phyloP scores from a whole-genome alignment of 306 rosid species.

The Oemleria cerasiformis region DNA sequence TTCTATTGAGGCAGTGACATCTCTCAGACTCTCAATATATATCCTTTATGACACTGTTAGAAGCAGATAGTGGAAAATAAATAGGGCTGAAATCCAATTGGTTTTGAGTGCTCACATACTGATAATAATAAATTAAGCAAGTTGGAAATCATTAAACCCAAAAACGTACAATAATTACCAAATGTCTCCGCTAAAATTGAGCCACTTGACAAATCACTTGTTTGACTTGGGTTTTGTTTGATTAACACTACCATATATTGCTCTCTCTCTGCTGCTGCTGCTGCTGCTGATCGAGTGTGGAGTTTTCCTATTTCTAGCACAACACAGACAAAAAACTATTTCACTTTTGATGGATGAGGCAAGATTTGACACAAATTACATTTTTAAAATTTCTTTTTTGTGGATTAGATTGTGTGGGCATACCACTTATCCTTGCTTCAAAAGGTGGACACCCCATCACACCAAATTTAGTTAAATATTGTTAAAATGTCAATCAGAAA shows the following conservation, averaged over 20 bases:
- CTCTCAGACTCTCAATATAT: no score
- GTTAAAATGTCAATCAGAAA: not conserved
- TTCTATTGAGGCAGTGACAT: no score
- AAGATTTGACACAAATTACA: conserved; percentile 20
- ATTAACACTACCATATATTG: no score
- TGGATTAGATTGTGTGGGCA: conserved; percentile 27
- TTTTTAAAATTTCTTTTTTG: conserved; percentile 24
- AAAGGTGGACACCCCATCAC: conserved; percentile 44
- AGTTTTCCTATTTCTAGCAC: conserved; percentile 35
- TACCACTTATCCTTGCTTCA: conserved; percentile 36
- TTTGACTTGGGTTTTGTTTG: conserved; percentile 4
- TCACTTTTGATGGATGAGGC: conserved; percentile 19
- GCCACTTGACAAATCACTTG: conserved; percentile 20
- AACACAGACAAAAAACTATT: conserved; percentile 21
- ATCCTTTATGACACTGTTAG: no score
- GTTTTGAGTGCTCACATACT: not conserved
- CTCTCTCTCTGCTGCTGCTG: no score
- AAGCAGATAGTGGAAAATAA: no score
- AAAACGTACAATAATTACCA: not conserved
- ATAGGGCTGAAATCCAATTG: not conserved
- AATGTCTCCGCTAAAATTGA: conserved; percentile 3
- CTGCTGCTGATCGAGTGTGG: conserved; percentile 18
- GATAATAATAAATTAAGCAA: not conserved
- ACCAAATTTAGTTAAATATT: conserved; percentile 21
- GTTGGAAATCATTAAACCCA: not conserved